phyloP scores from a whole-genome alignment of 257 asterid species.

The Nicotiana tomentosiformis region DNA sequence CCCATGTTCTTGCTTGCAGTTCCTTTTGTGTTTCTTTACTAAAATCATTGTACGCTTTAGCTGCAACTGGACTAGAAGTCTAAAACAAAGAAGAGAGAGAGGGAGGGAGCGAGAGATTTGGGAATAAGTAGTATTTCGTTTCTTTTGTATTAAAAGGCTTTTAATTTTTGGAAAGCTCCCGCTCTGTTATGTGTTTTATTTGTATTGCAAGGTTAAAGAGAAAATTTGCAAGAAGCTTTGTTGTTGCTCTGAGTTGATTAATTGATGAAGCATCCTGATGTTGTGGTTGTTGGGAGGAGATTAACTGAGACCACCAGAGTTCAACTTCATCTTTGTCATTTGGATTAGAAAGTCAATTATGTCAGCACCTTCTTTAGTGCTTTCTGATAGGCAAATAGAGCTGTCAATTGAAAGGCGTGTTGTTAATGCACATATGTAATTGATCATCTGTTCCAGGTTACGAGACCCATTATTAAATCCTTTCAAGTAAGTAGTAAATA shows the following conservation, averaged over 20 bases:
- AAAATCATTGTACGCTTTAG: conserved; percentile 29
- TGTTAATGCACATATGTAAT: too few species aligned
- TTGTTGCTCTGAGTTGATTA: conserved; percentile 50
- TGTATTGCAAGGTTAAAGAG: neutral
- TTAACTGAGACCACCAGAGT: conserved; percentile 68
- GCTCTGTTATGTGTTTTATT: too few species aligned
- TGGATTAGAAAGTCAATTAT: conserved; percentile 72
- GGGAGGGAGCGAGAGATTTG: neutral
- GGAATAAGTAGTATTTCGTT: neutral
- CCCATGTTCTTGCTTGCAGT: conserved; percentile 66
- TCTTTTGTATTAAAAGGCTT: too few species aligned
- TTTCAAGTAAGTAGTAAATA: too few species aligned
- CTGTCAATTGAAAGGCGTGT: too few species aligned
- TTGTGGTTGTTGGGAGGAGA: conserved; percentile 61
- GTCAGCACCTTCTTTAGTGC: conserved; percentile 64
- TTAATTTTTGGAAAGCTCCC: neutral
- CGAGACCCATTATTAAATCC: too few species aligned
- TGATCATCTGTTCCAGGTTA: too few species aligned
- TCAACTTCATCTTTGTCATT: conserved; percentile 69
- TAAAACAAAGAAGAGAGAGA: neutral
- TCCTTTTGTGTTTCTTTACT: neutral
- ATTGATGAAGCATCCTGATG: conserved; percentile 43
- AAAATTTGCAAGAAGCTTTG: conserved; percentile 21
- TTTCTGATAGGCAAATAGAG: conserved; percentile 51
- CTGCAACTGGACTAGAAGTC: conserved; percentile 26